Base-by-base conservation (phyloP, 106 monocot species). In the Apostasia shenzhenica region DNA sequence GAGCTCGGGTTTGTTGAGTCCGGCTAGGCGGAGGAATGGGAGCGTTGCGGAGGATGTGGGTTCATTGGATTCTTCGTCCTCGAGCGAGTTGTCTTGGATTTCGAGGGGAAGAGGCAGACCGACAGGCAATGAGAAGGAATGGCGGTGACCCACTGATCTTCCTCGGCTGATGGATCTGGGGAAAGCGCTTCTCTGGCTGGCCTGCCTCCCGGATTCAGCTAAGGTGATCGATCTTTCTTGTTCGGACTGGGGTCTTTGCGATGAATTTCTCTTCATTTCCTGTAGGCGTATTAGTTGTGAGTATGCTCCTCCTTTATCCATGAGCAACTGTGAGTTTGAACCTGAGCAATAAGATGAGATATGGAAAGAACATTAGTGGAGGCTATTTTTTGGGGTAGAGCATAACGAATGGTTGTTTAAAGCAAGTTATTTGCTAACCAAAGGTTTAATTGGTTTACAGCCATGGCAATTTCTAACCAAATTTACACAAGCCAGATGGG, bases 1-100 rank as follows among this genome's bases (percentile, higher is more conserved):
- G 67, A 75, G n/a, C 67, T 75, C 75, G 1, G 75, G 75, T 48
- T 67, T 75, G 67, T 67, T 75, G 40, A 75, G 75, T 13, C 50
- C 48, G 7, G 67, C 75, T n/a, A 63, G 75, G 41, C 63, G 67
- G 10, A 53, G 10, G 0, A 75, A 37, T 37, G 65, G 42, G 1
- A 54, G 45, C 37, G 13, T 37, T 51, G 60, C 47, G 8, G 46
- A 8, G 11, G 61, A n/a, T 62, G 40, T 38, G 12, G 50, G 8
- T 52, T 44, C 43, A 37, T 41, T 1, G 4, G 10, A 52, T 40
- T 41, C 49, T 11, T 57, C 3, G 8, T 60, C 9, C 54, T 70
- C 70, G 1, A 48, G 9, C 40, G 55, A 46, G 55, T 44, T 70
- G 37, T 56, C 46, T 70, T 59, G 69, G 14, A 41, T 69, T 42